phyloP scores from a whole-genome alignment of 345 rosid species.

The Turritis glabra region DNA sequence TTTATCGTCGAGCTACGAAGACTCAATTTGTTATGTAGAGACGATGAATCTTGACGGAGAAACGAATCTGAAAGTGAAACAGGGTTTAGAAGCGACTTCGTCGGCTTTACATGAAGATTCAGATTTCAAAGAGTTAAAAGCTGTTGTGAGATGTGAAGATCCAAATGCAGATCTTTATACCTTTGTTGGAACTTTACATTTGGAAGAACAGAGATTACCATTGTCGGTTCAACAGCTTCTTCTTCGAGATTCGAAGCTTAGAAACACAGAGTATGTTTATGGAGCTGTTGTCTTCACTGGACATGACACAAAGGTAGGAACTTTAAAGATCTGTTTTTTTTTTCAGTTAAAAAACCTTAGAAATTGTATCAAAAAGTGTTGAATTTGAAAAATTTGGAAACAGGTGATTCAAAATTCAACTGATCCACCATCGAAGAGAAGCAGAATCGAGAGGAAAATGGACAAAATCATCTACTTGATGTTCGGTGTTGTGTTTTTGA shows the following conservation, averaged over 20 bases:
- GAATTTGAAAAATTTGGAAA: background rate
- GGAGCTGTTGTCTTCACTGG: slow-evolving; percentile 93
- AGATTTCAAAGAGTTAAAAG: slow-evolving; percentile 61
- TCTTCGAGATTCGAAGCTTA: slow-evolving; percentile 83
- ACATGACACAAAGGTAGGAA: slow-evolving; percentile 59
- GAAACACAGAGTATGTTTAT: slow-evolving; percentile 82
- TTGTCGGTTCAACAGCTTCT: slow-evolving; percentile 91
- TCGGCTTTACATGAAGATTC: slow-evolving; percentile 63
- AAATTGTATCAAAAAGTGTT: background rate
- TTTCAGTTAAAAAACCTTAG: background rate
- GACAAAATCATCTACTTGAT: slow-evolving; percentile 75
- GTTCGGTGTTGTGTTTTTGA: slow-evolving; percentile 60
- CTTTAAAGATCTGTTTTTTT: background rate
- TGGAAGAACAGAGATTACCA: slow-evolving; percentile 65
- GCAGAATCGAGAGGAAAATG: slow-evolving; percentile 82
- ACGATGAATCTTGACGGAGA: slow-evolving; percentile 96
- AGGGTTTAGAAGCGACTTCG: slow-evolving; percentile 66
- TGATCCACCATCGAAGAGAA: slow-evolving; percentile 90
- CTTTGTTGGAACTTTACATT: slow-evolving; percentile 71
- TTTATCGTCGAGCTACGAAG: slow-evolving; percentile 83
- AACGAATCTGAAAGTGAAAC: slow-evolving; percentile 88
- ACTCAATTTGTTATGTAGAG: slow-evolving; percentile 93
- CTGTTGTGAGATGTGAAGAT: slow-evolving; percentile 82
- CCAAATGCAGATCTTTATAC: slow-evolving; percentile 90
- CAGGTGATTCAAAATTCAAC: slow-evolving; percentile 93